Percentiles rank a stretch among this genome's conserved stretches.
Evolutionary conservation across 1,284 basidiomycete species (phyloP).

Genomic region (Sanghuangporus weigelae): DNA sequence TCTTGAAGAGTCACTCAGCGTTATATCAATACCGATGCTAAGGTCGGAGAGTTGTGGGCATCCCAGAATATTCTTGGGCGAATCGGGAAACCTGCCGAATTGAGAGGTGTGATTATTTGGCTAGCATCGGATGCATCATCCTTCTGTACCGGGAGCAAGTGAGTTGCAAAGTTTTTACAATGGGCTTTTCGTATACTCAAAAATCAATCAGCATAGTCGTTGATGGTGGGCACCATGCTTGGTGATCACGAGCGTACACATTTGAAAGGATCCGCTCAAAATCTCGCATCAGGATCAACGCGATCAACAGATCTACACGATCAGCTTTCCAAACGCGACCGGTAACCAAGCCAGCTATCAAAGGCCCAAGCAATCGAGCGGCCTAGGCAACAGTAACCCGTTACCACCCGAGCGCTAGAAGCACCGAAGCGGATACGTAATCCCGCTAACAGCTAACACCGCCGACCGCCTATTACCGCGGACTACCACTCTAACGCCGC

Average conservation of each 20-base stretch:
- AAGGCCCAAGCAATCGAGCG: too few relatives aligned
- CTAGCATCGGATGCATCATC: constrained; percentile 71
- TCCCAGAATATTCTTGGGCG: constrained; percentile 69
- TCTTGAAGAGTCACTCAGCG: constrained; percentile 52
- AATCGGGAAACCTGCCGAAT: constrained; percentile 70
- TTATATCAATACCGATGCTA: constrained; percentile 45
- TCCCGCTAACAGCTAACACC: too few relatives aligned
- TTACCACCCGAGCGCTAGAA: too few relatives aligned
- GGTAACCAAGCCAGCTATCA: too few relatives aligned
- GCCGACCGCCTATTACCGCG: too few relatives aligned
- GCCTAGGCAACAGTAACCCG: too few relatives aligned
- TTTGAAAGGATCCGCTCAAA: too few relatives aligned
- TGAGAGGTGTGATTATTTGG: constrained; percentile 76
- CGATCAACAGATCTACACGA: too few relatives aligned
- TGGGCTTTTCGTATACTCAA: not conserved
- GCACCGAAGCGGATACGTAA: too few relatives aligned
- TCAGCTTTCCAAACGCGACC: too few relatives aligned
- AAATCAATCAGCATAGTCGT: constrained; percentile 53
- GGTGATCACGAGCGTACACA: constrained; percentile 37
- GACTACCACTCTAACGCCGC: too few relatives aligned
- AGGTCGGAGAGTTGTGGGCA: constrained; percentile 84
- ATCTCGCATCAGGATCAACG: too few relatives aligned
- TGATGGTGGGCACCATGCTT: constrained; percentile 64
- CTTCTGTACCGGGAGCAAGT: constrained; percentile 75
- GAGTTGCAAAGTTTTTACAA: constrained; percentile 22